phyloP scores from a whole-genome alignment of 2,329 filamentous ascomycete species.

The Chrysoporthe puriensis region DNA sequence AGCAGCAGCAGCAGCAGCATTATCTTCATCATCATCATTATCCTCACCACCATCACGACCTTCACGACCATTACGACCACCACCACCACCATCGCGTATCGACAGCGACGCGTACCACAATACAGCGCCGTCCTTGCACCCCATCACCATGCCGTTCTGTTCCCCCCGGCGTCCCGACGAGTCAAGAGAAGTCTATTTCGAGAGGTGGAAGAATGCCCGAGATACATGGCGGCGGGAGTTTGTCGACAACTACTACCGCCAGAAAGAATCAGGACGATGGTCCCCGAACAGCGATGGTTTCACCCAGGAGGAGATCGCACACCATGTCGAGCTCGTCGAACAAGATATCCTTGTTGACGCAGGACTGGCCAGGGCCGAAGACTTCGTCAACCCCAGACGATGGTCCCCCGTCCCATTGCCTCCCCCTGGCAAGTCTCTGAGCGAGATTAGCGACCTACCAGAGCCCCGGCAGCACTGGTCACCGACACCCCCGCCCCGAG shows the following conservation, averaged over 20 bases:
- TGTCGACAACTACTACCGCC: slow-evolving; percentile 4
- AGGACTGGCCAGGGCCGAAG: not conserved
- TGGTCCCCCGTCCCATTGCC: not conserved
- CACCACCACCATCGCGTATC: not conserved
- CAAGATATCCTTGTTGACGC: not conserved
- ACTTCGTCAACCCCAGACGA: not conserved
- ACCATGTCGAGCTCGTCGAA: not conserved
- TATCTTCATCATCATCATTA: too few relatives aligned
- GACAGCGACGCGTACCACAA: not conserved
- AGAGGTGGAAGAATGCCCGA: slow-evolving; percentile 3
- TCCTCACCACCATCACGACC: too few relatives aligned
- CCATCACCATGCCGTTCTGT: not conserved
- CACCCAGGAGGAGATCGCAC: not conserved
- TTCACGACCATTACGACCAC: not conserved
- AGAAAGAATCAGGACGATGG: not conserved
- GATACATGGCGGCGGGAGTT: slow-evolving; percentile 11
- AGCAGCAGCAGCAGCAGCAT: too few relatives aligned
- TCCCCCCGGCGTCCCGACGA: slow-evolving; percentile 4
- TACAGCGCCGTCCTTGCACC: not conserved
- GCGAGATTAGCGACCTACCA: slow-evolving; percentile 6
- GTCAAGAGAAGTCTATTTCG: not conserved
- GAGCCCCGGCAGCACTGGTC: not conserved
- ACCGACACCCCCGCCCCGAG: not conserved
- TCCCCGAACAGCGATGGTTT: not conserved
- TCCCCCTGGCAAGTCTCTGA: slow-evolving; percentile 14